Percentiles rank a stretch among this genome's conserved stretches.
Conservation (phyloP, 331 rosid genomes). For the Malus hybrid region DNA sequence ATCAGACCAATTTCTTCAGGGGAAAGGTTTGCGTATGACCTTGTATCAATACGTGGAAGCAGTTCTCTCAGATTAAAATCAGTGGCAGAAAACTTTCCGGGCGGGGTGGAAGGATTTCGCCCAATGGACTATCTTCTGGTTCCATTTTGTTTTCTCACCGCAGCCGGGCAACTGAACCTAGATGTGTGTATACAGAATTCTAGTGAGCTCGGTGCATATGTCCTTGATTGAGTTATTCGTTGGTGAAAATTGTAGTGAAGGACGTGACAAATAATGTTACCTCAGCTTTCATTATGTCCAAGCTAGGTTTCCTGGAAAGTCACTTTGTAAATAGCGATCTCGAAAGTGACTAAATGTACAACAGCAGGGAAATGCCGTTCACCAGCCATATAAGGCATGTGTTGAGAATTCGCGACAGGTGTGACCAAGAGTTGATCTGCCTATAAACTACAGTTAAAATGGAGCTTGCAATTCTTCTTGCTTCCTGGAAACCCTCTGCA, state of each 20-base stretch:
- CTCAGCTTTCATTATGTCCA: neutral
- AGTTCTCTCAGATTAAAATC: constrained; percentile 26
- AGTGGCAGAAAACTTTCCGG: constrained; percentile 14
- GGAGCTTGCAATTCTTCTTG: neutral
- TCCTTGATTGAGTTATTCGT: constrained; percentile 2
- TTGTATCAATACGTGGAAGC: constrained; percentile 12
- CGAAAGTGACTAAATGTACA: neutral
- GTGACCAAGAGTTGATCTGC: neutral
- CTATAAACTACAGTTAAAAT: neutral
- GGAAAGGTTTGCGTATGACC: constrained; percentile 17
- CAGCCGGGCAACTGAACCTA: constrained; percentile 28
- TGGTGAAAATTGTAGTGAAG: neutral
- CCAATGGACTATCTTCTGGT: constrained; percentile 25
- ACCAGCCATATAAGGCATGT: neutral
- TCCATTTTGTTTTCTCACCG: constrained; percentile 25
- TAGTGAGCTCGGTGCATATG: constrained; percentile 3
- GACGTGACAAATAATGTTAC: neutral
- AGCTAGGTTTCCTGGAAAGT: neutral
- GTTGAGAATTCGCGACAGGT: neutral
- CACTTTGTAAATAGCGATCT: neutral
- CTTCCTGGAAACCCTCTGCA: neutral
- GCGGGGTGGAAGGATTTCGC: constrained; percentile 18
- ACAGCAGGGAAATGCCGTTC: neutral
- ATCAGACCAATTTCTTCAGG: constrained; percentile 22
- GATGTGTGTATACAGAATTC: constrained; percentile 30